These are phyloP conservation scores for Anaeramoeba ignava DNA, from an alignment of 78 protist species.

Conservation along the genomic window DNA sequence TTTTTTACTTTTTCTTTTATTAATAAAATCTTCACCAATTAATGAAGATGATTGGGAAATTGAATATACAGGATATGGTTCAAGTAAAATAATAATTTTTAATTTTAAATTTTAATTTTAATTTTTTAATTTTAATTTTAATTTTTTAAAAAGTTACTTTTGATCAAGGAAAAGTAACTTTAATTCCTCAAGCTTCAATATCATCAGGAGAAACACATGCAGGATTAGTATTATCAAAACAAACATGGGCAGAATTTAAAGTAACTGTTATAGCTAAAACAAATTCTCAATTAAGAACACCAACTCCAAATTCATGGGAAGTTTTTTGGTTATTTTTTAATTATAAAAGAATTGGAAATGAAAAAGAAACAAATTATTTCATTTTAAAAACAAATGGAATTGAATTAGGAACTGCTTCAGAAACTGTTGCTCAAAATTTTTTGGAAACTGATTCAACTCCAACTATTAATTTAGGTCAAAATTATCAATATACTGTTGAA, in stretches of 20 bases:
- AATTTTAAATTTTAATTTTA: no score
- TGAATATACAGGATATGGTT: no score
- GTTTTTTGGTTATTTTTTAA: not conserved
- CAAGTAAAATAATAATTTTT: no score
- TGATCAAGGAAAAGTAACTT: no score
- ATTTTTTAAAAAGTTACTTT: no score
- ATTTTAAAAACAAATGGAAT: not conserved
- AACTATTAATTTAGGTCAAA: not conserved
- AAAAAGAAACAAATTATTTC: not conserved
- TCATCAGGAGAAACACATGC: not conserved
- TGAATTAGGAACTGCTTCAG: not conserved
- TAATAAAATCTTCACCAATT: no score
- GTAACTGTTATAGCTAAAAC: not conserved
- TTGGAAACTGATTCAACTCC: not conserved
- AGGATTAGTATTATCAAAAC: not conserved
- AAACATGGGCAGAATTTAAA: not conserved
- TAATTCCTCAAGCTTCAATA: no score
- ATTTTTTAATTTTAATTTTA: no score
- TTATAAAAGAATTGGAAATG: not conserved
- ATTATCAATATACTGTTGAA: not conserved
- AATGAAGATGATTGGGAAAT: no score
- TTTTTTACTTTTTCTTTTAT: no score
- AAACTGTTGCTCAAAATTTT: not conserved
- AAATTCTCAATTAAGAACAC: not conserved
- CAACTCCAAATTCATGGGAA: not conserved